Evolutionary conservation across 306 rosid species (phyloP), one percentile per base, ranked within the genome.

Genomic region (Medicago lupulina): DNA sequence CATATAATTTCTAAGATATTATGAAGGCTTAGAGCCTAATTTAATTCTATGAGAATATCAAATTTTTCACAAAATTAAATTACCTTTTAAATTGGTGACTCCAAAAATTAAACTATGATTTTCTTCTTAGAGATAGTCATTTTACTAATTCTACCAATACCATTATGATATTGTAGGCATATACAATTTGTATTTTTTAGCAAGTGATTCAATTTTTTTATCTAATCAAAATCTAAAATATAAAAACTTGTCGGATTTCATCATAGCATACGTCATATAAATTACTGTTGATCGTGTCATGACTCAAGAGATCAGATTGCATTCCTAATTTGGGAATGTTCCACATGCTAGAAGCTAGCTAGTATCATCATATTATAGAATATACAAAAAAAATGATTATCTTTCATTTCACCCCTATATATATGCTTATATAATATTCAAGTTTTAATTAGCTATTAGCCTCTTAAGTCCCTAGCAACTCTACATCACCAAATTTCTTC

Each of bases 251-350:
- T 28, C 6, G 17, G 7, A 61, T 28, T 14, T 15, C 43, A 61
- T 61, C 19, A 61, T 31, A 61, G 67, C 43, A 61, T 34, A 61
- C 41, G 43, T 61, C 67, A 61, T n/a, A 7, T 14, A 60, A 60
- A 34, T 31, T 14, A 60, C 41, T 14, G 5, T 28, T 14, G 10
- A 31, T n/a, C 7, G 2, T 25, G 16, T 34, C 10, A 60, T 7
- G 18, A 23, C 18, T 28, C 6, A 6, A 60, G 12, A 61, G 17
- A 61, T 61, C 12, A 61, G 3, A 61, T 31, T 31, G 41, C 12
- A 28, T 61, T 61, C 67, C 67, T 7, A 28, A 60, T 14, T 60
- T 60, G 67, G 67, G 18, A 31, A 28, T 28, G 43, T 60, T 15
- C 60, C 12, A 31, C 67, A 14, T 2, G 41, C 31, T 28, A 12